phyloP scores from a whole-genome alignment of 2,329 filamentous ascomycete genomes.

The Dryadomyces sulphureus region DNA sequence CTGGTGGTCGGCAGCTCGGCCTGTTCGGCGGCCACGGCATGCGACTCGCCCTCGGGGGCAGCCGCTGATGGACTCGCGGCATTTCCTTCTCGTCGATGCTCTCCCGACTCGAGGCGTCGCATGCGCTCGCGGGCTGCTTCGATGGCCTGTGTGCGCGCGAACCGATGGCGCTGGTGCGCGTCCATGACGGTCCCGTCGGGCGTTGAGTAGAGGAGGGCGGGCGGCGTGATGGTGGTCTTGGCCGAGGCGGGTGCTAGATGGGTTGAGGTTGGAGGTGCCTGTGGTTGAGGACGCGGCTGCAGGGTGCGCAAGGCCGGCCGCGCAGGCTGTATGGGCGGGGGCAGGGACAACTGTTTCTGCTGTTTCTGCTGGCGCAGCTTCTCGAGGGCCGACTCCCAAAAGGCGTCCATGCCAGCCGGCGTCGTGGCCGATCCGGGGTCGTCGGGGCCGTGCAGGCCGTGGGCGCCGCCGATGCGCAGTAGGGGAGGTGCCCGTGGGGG shows the following conservation, averaged over 20 bases:
- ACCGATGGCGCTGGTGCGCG: background rate
- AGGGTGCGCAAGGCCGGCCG: background rate
- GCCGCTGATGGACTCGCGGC: too few species aligned
- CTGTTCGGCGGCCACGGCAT: background rate
- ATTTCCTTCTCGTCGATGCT: too few species aligned
- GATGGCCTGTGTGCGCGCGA: background rate
- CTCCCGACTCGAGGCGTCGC: background rate
- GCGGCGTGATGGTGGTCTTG: background rate
- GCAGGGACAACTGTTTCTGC: background rate
- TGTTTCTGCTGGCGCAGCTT: background rate
- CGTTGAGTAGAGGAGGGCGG: background rate
- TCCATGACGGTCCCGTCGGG: constrained; percentile 1
- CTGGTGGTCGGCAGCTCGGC: background rate
- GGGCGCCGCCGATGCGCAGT: background rate
- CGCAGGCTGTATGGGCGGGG: background rate
- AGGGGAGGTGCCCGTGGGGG: background rate
- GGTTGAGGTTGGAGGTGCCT: too few species aligned
- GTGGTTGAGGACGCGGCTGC: background rate
- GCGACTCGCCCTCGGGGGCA: background rate
- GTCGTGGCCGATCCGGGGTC: background rate
- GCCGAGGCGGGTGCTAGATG: background rate
- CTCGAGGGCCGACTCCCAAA: constrained; percentile 1
- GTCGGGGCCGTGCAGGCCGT: background rate
- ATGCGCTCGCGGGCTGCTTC: background rate
- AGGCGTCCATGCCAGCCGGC: background rate